Conservation (phyloP, 495 filamentous ascomycete species). For the Aspergillus steynii region DNA sequence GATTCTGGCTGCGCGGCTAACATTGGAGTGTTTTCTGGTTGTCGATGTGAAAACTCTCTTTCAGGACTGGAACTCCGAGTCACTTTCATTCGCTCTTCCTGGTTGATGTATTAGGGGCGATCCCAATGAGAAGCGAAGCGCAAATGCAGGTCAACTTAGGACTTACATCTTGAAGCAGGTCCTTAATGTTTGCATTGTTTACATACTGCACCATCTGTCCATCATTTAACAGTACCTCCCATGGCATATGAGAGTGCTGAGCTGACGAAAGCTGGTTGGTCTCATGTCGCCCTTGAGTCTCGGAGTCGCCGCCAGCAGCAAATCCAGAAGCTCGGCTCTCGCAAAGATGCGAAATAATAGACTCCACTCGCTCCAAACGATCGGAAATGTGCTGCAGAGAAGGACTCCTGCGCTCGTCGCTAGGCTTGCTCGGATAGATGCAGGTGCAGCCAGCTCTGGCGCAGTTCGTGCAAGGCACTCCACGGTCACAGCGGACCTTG, state of each 20-base stretch:
- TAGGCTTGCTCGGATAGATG: not conserved
- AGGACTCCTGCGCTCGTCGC: not conserved
- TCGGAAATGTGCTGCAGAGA: not conserved
- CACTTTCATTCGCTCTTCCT: not conserved
- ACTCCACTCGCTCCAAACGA: not conserved
- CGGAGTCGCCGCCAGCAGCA: too few species aligned
- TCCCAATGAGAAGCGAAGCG: not conserved
- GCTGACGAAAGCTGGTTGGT: not conserved
- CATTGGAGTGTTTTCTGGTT: not conserved
- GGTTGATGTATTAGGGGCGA: not conserved
- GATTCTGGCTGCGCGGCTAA: not conserved
- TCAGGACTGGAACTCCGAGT: not conserved
- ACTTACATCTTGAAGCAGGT: conserved; percentile 14
- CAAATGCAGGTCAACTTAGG: too few species aligned
- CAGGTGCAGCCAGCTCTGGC: not conserved
- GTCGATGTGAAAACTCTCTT: not conserved
- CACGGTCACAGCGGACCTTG: not conserved
- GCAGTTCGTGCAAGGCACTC: not conserved
- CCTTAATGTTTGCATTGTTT: conserved; percentile 20
- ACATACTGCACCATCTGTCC: conserved; percentile 17
- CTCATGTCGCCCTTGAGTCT: not conserved
- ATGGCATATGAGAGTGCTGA: not conserved
- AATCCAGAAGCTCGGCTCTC: not conserved
- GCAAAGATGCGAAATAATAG: not conserved
- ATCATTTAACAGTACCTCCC: conserved; percentile 20